These are phyloP conservation scores for Fremontodendron californicum DNA, from an alignment of 345 rosid species.

Conservation along the genomic window DNA sequence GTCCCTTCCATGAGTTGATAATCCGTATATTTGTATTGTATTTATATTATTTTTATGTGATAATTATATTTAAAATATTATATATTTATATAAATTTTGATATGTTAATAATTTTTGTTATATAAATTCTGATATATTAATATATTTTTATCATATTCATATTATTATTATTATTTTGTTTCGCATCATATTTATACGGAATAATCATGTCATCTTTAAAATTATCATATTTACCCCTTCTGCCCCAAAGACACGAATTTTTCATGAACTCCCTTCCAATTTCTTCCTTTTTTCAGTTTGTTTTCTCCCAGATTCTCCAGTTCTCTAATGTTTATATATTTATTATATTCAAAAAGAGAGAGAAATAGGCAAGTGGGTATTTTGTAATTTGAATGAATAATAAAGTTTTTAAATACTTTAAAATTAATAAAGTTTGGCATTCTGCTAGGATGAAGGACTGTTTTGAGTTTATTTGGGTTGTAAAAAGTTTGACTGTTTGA, in stretches of 20 bases:
- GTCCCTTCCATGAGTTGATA: too few relatives aligned
- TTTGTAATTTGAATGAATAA: background rate
- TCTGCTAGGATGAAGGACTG: constrained; percentile 11
- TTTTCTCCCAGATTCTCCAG: background rate
- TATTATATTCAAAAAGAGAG: background rate
- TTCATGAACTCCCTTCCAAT: constrained; percentile 20
- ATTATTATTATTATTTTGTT: too few relatives aligned
- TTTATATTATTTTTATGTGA: too few relatives aligned
- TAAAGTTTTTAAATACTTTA: background rate
- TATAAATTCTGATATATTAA: too few relatives aligned
- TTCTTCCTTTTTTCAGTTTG: constrained; percentile 7
- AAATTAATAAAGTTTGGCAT: constrained; percentile 14
- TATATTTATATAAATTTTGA: too few relatives aligned
- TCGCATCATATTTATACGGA: too few relatives aligned
- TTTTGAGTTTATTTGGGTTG: constrained; percentile 26
- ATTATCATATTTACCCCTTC: too few relatives aligned
- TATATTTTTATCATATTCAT: too few relatives aligned
- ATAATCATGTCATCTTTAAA: too few relatives aligned
- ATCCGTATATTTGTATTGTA: too few relatives aligned
- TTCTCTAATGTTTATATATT: background rate
- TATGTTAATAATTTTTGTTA: too few relatives aligned
- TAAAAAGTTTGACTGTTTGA: constrained; percentile 31
- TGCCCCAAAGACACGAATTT: constrained; percentile 12
- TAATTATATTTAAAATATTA: too few relatives aligned
- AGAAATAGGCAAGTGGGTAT: background rate